Base-by-base conservation (phyloP, 2,329 filamentous ascomycete genomes). In the Epichloe elymi region DNA sequence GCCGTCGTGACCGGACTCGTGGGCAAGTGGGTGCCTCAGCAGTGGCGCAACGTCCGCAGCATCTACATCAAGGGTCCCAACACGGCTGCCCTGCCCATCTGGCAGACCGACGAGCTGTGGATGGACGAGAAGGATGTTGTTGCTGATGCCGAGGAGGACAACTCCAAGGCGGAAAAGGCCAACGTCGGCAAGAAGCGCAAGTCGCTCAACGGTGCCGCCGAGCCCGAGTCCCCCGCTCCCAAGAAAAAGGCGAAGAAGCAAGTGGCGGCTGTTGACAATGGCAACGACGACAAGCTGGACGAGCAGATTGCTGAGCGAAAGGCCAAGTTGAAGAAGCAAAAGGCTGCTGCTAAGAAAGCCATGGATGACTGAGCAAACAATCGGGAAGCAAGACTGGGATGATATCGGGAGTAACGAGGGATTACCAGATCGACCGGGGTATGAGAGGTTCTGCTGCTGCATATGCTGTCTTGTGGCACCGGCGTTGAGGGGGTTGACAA, bases 81-180 rank as follows among this genome's bases (percentile, higher is more conserved):
- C 63, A 95, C 91, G 4, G 85, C 83, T 54, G 86, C 91, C 8
- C 75, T 98, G 62, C 93, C 93, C n/a, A 83, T 98, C 64, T 98
- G 89, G 87, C 72, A 95, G 63, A 86, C 91, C 4, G 85, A 89
- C 59, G 89, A 96, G 74, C 75, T 98, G 56, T 98, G 93, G 89
- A 69, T 84, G 15, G 86, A 93, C 57, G 79, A 84, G 54, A 76
- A 81, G 54, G 83, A 88, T 55, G 80, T 85, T 62, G 80, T 95
- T 6, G 72, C 93, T 37, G 71, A 75, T 56, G 72, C 75, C 38
- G 70, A 74, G 53, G 74, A 75, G 39, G 69, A 74, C 52, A 74
- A 74, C 58, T 62, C 71, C 59, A 74, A 73, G 66, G 54, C 55
- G 5, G 63, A 74, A 55, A 78, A 76, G 69, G 68, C 77, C 58